Evolutionary conservation across 352 stramenopile genomes (phyloP).

Genomic region (Globisporangium nodosum): DNA sequence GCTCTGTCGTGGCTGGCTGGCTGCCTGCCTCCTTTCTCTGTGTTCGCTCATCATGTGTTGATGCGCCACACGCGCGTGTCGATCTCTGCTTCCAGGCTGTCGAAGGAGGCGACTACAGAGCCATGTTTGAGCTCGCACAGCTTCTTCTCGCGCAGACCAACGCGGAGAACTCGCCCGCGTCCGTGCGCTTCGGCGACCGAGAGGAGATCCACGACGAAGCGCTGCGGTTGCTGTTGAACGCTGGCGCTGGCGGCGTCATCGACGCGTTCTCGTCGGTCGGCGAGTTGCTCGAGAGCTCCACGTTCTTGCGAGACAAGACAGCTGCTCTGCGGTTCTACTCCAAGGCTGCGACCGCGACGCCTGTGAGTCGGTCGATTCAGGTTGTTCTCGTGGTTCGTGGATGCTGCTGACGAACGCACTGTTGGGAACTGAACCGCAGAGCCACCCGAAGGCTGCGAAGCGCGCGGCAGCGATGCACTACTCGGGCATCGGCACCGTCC

Average conservation of each 20-base stretch:
- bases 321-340: conserved; percentile 55
- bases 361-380: conserved; percentile 4
- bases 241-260: conserved; percentile 27
- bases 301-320: conserved; percentile 36
- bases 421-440: conserved; percentile 6
- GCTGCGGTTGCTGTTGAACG: conserved; percentile 48
- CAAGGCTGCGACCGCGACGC: conserved; percentile 36
- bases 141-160: conserved; percentile 25
- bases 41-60: not conserved
- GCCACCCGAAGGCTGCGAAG: conserved; percentile 39
- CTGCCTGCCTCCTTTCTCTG: not conserved
- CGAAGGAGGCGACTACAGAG: conserved; percentile 28
- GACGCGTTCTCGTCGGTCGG: conserved; percentile 40
- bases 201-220: conserved; percentile 62
- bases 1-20: not conserved
- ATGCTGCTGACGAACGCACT: not conserved
- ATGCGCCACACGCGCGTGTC: not conserved
- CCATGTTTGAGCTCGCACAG: conserved; percentile 52
- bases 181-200: conserved; percentile 32
- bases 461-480: conserved; percentile 63
- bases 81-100: conserved; percentile 17
- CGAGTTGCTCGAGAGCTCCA: conserved; percentile 49
- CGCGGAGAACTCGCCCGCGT: conserved; percentile 5
- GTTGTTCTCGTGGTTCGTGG: not conserved
- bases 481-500: conserved; percentile 37